phyloP scores from a whole-genome alignment of 768 basidiomycete species.

The Tylopilus subfusipes region DNA sequence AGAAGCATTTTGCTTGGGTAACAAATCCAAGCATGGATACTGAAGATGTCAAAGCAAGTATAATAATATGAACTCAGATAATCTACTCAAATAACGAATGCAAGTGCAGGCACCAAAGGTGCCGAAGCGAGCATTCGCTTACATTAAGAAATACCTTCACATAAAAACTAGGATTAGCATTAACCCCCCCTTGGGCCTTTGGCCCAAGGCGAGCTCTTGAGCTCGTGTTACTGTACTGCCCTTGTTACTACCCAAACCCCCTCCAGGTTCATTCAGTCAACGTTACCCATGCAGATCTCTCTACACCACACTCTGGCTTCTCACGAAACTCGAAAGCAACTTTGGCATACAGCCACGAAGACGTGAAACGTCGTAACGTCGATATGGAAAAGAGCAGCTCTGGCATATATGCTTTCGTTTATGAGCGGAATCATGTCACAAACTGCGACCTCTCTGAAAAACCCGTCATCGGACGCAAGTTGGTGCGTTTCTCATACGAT shows the following conservation, averaged over 20 bases:
- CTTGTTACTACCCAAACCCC: slow-evolving; percentile 50
- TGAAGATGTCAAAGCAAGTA: no score
- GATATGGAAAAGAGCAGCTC: slow-evolving; percentile 1
- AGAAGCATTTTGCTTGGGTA: no score
- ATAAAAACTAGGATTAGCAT: no score
- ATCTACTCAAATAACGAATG: no score
- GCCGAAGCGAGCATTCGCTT: no score
- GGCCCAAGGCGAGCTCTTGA: no score
- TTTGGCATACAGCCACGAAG: not conserved
- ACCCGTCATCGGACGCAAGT: not conserved
- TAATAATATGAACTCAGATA: no score
- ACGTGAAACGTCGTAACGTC: not conserved
- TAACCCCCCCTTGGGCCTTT: no score
- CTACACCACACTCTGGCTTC: not conserved
- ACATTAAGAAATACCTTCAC: no score
- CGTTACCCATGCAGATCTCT: slow-evolving; percentile 1
- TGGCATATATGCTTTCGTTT: not conserved
- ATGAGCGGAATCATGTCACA: not conserved
- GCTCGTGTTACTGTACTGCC: no score
- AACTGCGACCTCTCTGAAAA: slow-evolving; percentile 1
- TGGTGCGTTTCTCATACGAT: not conserved
- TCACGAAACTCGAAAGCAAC: not conserved
- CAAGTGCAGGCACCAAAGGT: no score
- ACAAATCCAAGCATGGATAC: no score
- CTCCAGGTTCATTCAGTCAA: slow-evolving; percentile 12